Conservation (phyloP, 331 rosid species). For the Quercus phellos region DNA sequence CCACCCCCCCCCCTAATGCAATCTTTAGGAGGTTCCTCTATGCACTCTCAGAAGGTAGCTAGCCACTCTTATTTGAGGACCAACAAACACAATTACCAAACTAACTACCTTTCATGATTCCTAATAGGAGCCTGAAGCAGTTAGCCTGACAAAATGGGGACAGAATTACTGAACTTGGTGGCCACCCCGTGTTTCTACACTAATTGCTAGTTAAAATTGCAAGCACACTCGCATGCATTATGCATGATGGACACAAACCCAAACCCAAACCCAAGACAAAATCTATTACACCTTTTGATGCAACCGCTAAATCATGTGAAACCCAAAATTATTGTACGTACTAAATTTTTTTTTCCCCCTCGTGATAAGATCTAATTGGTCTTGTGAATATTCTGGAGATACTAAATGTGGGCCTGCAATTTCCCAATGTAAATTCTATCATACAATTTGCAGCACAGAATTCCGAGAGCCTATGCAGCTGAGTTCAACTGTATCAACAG, state of each 20-base stretch:
- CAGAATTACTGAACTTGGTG: background rate
- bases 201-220: background rate
- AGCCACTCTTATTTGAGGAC: background rate
- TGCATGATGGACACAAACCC: background rate
- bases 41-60: too few relatives aligned
- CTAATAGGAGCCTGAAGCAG: background rate
- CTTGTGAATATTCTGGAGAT: background rate
- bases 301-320: slow-evolving; percentile 13
- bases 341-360: background rate
- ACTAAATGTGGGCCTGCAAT: background rate
- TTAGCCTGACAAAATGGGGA: background rate
- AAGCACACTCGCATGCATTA: slow-evolving; percentile 1
- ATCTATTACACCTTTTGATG: slow-evolving; percentile 24
- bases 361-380: background rate
- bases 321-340: background rate
- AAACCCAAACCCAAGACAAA: slow-evolving; percentile 4
- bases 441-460: background rate
- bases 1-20: too few relatives aligned
- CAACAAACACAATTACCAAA: background rate
- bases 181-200: slow-evolving; percentile 13
- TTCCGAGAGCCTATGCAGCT: background rate
- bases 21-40: too few relatives aligned
- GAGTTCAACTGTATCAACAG: background rate
- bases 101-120: background rate
- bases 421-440: background rate